Evolutionary conservation across 2,329 filamentous ascomycete genomes (phyloP).

Genomic region (Alternaria arbusti): DNA sequence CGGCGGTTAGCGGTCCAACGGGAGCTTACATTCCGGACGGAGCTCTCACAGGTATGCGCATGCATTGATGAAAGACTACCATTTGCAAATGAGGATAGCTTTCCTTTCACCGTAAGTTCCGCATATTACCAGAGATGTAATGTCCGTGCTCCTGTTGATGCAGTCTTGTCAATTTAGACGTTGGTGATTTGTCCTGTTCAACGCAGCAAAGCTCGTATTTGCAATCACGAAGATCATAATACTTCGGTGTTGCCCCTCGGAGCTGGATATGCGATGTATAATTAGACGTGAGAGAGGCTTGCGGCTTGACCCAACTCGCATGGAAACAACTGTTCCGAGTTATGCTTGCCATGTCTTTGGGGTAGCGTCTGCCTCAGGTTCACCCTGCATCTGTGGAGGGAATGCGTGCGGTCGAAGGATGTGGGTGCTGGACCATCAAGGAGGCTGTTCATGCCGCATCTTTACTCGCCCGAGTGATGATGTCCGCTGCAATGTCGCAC

Average conservation of each 20-base stretch:
- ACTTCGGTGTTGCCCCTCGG: background rate
- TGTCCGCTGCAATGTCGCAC: constrained; percentile 5
- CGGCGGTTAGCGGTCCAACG: background rate
- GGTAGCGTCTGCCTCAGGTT: constrained; percentile 7
- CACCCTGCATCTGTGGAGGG: constrained; percentile 1
- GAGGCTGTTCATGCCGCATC: background rate
- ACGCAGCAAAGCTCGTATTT: background rate
- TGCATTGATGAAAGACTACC: background rate
- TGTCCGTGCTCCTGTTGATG: background rate
- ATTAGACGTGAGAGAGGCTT: constrained; percentile 3
- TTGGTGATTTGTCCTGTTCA: background rate
- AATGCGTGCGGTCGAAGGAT: background rate
- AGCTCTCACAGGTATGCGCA: background rate
- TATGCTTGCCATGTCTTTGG: background rate
- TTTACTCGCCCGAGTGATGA: background rate
- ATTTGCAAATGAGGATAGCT: background rate
- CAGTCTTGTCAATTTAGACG: background rate
- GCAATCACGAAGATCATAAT: background rate
- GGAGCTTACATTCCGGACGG: background rate
- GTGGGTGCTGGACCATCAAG: background rate
- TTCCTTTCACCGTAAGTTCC: background rate
- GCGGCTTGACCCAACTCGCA: background rate
- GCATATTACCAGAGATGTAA: background rate
- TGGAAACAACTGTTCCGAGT: background rate
- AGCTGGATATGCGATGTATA: constrained; percentile 5